Base-by-base conservation (phyloP, 768 basidiomycete genomes). In the Crassisporium funariophilum region DNA sequence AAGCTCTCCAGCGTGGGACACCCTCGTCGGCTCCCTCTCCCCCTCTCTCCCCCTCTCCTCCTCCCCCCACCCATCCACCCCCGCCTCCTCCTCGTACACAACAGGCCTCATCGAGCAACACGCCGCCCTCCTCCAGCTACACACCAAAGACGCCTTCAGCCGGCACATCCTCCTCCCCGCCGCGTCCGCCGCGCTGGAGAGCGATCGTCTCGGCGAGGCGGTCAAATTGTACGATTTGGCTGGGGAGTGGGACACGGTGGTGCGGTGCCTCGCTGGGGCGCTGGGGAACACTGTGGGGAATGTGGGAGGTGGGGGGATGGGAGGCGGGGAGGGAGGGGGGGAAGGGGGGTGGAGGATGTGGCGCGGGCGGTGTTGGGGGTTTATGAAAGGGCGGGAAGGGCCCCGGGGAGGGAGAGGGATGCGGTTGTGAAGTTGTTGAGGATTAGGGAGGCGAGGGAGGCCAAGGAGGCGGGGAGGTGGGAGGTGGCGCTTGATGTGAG, bases 151-250 rank as follows among this genome's bases (percentile, higher is more conserved):
- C 39, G 94, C 88, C 71, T 84, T 93, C 48, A 83, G 84, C 19
- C 76, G n/a, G n/a, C n/a, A 88, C 17, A 90, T 99, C 46, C 86
- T 98, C 40, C 71, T 86, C 49, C 81, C 82, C 5, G 91, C 95
- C 0, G 95, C 95, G 0, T 78, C 78, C 22, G 78, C 90, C 53
- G 87, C 88, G 1, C 84, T 91, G 59, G 79, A 87, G 44, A 93
- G 93, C 58, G 85, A 91, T 58, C 86, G 89, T 23, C 76, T 90
- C 29, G 77, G 86, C 2, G 93, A 98, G 63, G 93, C 94, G 2
- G 93, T 98, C 71, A 92, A 94, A 62, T 73, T 99, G 35, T 98
- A 93, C 71, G 95, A 98, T 68, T 82, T 98, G 27, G 95, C 95
- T 1, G 90, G 91, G 24, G 89, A 95, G 53, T 93, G 94, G 62